A percentile compares a stretch with the other conserved stretches of the same genome.
Conservation (phyloP, 73 alveolate species). For the Stentor coeruleus region DNA sequence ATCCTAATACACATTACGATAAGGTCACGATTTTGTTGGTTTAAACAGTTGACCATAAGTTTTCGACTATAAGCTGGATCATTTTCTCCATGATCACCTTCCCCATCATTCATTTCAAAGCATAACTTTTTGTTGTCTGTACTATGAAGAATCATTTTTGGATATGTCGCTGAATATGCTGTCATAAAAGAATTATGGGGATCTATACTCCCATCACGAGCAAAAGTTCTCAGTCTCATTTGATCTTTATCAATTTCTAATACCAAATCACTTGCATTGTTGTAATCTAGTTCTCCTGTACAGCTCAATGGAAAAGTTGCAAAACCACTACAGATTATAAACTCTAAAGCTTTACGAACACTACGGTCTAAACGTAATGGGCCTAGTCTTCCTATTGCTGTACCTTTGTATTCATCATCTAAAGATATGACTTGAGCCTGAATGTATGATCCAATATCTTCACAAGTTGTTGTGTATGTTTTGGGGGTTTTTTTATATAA, state of each 20-base stretch:
- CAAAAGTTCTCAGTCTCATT: neutral
- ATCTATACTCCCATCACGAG: neutral
- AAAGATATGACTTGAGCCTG: neutral
- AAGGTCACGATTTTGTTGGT: neutral
- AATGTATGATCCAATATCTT: slow-evolving; percentile 4
- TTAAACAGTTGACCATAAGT: neutral
- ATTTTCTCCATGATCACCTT: neutral
- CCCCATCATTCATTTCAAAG: neutral
- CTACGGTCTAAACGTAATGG: neutral
- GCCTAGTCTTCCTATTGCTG: slow-evolving; percentile 1
- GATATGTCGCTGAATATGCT: neutral
- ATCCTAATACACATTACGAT: neutral
- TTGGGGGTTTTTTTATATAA: too few species aligned
- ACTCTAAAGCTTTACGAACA: slow-evolving; percentile 6
- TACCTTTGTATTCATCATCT: neutral
- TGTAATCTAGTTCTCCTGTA: neutral
- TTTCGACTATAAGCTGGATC: slow-evolving; percentile 19
- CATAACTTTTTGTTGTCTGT: neutral
- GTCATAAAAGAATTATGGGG: neutral
- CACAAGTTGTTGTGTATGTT: too few species aligned
- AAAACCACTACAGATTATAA: neutral
- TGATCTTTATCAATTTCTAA: neutral
- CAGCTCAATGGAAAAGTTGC: neutral
- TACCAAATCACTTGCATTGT: neutral
- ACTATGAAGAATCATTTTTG: slow-evolving; percentile 16